Base-by-base conservation (phyloP, 2,329 filamentous ascomycete species). In the Zarea fungicola region DNA sequence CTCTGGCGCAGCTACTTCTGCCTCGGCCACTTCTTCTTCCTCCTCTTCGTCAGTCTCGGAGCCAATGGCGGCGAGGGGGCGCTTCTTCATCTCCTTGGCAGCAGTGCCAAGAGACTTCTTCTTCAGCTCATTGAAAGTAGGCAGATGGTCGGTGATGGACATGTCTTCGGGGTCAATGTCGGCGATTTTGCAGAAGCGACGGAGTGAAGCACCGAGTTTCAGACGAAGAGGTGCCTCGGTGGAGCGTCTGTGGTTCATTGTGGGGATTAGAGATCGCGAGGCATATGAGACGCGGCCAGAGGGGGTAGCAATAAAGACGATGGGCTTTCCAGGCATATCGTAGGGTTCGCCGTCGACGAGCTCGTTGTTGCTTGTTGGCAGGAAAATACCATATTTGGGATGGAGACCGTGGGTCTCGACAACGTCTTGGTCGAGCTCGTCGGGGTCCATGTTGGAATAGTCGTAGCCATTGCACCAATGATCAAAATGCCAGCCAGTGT, bases 381-480 rank as follows among this genome's bases (percentile, higher is more conserved):
- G 56, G 56, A 78, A 74, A 34, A 81, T 64, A 28, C 79, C 79
- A 51, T 74, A 75, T 34, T 66, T 71, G 1, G 78, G 77, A 48
- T 82, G 79, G 6, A 82, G 58, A 6, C 62, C 62, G 58, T 78
- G 67, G 52, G 71, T 74, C 55, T 71, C 66, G 43, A 82, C 66
- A 41, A 73, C 57, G 4, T 72, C 69, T 35, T 74, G 62, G 59
- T 81, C 76, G 41, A 81, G 69, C 47, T 79, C 77, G 11, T 69
- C 69, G 1, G 73, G 71, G 3, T 62, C 65, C 31, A 75, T 72
- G 18, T 64, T 62, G 16, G 76, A 74, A 49, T 69, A 74, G 56
- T 83, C 77, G 60, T 76, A 79, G 53, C 72, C 71, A 54, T 70
- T 72, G 52, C 75, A 71, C 51, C 73, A 74, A 51, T 75, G 74